phyloP scores from a whole-genome alignment of 2,329 filamentous ascomycete genomes.

The Talaromyces funiculosus region DNA sequence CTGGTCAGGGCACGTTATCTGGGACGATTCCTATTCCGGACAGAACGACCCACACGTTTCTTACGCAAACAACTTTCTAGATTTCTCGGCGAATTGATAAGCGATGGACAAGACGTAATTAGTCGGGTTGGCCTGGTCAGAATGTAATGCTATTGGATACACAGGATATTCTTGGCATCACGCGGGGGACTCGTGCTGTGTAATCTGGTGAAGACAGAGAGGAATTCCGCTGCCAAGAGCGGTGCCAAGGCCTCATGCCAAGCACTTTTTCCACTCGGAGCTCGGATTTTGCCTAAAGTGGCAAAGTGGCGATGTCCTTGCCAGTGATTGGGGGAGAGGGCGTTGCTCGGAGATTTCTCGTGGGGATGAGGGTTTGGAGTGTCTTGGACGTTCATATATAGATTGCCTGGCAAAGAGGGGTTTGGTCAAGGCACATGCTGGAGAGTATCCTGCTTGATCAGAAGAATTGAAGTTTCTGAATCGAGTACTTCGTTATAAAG shows the following conservation, averaged over 20 bases:
- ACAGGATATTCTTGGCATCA: neutral
- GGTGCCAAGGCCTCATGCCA: neutral
- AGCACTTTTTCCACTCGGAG: neutral
- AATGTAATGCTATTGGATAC: neutral
- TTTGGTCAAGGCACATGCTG: neutral
- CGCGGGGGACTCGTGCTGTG: neutral
- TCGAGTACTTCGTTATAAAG: too few species aligned
- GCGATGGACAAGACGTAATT: neutral
- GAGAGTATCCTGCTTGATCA: neutral
- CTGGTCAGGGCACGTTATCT: neutral
- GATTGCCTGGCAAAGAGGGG: neutral
- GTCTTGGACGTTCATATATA: neutral
- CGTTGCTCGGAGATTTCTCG: neutral
- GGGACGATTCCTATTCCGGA: neutral
- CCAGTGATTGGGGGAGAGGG: neutral
- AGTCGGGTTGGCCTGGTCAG: neutral
- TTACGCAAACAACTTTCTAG: neutral
- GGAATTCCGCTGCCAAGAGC: conserved; percentile 6
- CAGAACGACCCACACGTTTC: neutral
- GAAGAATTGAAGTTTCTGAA: neutral
- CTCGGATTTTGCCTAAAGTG: neutral
- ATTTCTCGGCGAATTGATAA: neutral
- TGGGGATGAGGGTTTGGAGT: neutral
- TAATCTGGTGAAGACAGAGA: neutral
- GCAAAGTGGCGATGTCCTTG: neutral